Base-by-base conservation (phyloP, 495 filamentous ascomycete species). In the Penicillium crystallinum region DNA sequence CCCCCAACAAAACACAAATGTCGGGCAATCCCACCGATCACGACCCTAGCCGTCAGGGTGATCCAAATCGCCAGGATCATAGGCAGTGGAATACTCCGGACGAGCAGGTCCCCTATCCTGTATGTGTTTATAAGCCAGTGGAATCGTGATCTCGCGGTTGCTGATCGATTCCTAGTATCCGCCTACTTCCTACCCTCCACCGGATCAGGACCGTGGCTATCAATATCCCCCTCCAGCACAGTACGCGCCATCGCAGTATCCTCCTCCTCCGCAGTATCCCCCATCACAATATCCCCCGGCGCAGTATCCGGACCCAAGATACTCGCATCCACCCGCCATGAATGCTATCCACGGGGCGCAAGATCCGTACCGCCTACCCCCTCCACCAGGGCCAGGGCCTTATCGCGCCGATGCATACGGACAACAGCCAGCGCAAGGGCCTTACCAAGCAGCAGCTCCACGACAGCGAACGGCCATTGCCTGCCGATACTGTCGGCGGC, bases 381-480 rank as follows among this genome's bases (percentile, higher is more conserved):
- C 70, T 29, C 75, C 71, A 17, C 71, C 74, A 30, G 70, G 64
- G 36, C 71, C 74, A 30, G 70, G 64, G 36, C 47, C 66, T 25
- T 76, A 70, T 63, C 76, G 73, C 44, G 59, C 67, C 33, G 75
- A 78, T 50, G 62, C 71, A 40, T 79, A 79, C 54, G 73, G 57
- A 58, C 75, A 62, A 60, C 77, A 67, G 5, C 42, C 47, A 42
- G 68, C 69, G 22, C 59, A 79, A 62, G 64, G 87, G 58, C 72
- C 83, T 74, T 69, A 84, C 65, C 63, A 86, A 64, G 65, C 84
- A 53, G 85, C 85, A 6, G 87, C 88, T 10, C 88, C 88, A 11
- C 77, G 88, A 53, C 88, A 91, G 65, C 75, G 88, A 46, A 91
- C 88, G 1, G 88, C 88, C 46, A 91, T 91, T 65, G 88, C 88